Base-by-base conservation (phyloP, 2,329 filamentous ascomycete genomes). In the Didymella segeticola region DNA sequence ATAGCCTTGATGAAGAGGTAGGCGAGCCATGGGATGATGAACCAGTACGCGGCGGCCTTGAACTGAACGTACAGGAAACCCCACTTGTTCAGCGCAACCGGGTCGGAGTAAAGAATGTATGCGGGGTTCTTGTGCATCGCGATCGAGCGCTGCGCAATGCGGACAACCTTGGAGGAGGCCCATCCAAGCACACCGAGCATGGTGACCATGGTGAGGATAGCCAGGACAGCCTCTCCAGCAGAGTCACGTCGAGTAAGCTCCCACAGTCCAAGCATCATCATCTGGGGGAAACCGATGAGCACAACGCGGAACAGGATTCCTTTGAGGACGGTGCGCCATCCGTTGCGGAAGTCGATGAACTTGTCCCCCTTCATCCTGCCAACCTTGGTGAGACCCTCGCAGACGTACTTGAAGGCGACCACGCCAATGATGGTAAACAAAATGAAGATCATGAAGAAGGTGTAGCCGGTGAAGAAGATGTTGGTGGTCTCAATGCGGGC, bases 31-130 rank as follows among this genome's bases (percentile, higher is more conserved):
- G 91, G 91, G 29, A 96, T 84, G 66, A 97, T 91, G 76, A 93
- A 97, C 80, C 96, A 97, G 83, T 96, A 97, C 31, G 92, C 91
- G 2, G 92, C 93, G 31, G 93, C 93, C 68, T 93, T 90, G 83
- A 96, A 97, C 75, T 96, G 93, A 33, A 98, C 91, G 72, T 98
- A 98, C 61, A 98, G 85, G 81, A 97, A 97, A 19, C 93, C 93
- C 93, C 93, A 97, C 78, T 96, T 96, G 84, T 97, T 96, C 60
- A 98, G 84, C 47, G 90, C 88, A 59, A 91, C 85, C n/a, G 93
- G 92, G 68, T 98, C 93, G 2, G 93, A 96, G 79, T 96, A 98
- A 58, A 98, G 86, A 65, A 97, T 96, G 77, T 97, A 97, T 23
- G 93, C 93, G 22, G 93, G 92, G 79, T 96, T 97, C 78, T 93